Evolutionary conservation across 148 eudicot genomes (phyloP).

Genomic region (Rhododendron griersonianum): DNA sequence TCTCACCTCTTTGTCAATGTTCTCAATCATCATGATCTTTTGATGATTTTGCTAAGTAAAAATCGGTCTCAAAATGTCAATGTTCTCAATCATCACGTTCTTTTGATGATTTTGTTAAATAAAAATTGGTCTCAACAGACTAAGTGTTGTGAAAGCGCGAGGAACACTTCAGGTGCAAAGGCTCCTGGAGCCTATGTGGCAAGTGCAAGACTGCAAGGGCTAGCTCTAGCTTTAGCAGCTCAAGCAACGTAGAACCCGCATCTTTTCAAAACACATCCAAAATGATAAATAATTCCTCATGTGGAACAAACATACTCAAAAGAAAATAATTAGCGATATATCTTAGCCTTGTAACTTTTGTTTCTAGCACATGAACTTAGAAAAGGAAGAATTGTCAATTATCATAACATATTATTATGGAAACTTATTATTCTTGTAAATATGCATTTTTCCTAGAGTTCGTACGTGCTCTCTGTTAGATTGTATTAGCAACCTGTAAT

Average conservation of each 20-base stretch:
- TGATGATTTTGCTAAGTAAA: background rate
- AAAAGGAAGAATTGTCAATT: background rate
- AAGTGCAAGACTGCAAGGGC: background rate
- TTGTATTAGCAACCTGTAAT: too few relatives aligned
- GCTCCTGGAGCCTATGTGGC: background rate
- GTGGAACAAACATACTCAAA: background rate
- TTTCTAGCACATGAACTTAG: background rate
- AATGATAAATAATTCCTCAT: background rate
- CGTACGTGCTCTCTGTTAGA: background rate
- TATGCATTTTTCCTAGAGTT: background rate
- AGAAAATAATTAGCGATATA: background rate
- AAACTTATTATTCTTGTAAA: background rate
- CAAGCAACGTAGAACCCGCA: background rate
- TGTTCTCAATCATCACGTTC: background rate
- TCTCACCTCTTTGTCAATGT: background rate
- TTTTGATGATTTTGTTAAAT: background rate
- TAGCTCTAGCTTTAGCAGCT: too few relatives aligned
- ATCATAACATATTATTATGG: background rate
- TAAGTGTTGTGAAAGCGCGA: background rate
- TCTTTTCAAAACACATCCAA: background rate
- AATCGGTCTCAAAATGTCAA: too few relatives aligned
- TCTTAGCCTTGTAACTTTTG: background rate
- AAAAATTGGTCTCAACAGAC: background rate
- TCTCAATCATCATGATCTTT: background rate
- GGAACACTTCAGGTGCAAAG: background rate